Percentiles rank a stretch among this genome's conserved stretches.
These are phyloP conservation scores for Phanerochaete sordida DNA, from an alignment of 768 basidiomycete species.

Conservation along the genomic window DNA sequence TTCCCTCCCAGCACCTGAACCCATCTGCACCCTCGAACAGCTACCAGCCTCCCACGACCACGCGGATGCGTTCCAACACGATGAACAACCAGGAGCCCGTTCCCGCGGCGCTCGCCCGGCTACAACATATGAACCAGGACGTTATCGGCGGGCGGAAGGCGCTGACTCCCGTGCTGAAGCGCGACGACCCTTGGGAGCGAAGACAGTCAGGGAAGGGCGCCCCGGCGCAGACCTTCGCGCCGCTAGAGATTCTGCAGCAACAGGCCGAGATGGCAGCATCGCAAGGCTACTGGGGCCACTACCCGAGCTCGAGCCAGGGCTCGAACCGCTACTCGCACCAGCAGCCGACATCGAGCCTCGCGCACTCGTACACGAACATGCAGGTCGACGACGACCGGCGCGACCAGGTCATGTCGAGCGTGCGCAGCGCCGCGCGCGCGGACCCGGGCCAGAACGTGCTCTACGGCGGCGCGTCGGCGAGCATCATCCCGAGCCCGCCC, in stretches of 20 bases:
- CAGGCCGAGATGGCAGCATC: conserved; percentile 81
- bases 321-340: conserved; percentile 43
- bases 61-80: conserved; percentile 84
- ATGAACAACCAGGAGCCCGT: conserved; percentile 80
- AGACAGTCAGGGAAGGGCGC: conserved; percentile 71
- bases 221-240: conserved; percentile 79
- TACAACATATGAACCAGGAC: conserved; percentile 88
- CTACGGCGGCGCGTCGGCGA: conserved; percentile 41
- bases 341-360: conserved; percentile 59
- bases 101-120: conserved; percentile 88
- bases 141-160: conserved; percentile 76
- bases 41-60: conserved; percentile 54
- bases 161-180: conserved; percentile 88
- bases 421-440: conserved; percentile 57
- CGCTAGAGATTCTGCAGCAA: conserved; percentile 88
- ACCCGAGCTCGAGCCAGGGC: conserved; percentile 10
- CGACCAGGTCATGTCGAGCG: conserved; percentile 80
- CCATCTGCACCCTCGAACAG: conserved; percentile 61
- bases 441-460: conserved; percentile 39
- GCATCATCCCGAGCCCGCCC: conserved; percentile 70
- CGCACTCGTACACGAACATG: conserved; percentile 61
- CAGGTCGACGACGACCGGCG: conserved; percentile 68
- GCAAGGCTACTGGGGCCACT: conserved; percentile 54
- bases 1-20: conserved; percentile 24
- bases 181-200: conserved; percentile 96